Conservation (phyloP, 2,329 filamentous ascomycete species). For the Xylariales sp. region DNA sequence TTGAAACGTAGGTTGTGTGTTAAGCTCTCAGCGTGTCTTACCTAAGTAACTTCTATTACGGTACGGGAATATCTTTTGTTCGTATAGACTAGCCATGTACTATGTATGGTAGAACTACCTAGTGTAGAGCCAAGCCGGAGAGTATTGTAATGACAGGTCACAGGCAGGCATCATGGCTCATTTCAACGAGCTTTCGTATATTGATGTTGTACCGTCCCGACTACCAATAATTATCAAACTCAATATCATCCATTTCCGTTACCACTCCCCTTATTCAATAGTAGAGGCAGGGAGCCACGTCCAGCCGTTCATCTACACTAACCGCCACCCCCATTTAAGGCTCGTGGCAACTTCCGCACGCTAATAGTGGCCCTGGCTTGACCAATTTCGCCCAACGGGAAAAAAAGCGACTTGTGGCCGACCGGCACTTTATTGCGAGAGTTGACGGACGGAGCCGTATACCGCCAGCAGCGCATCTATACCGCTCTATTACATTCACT, state of each 20-base stretch:
- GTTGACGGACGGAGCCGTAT: too few species aligned
- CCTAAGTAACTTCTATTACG: too few species aligned
- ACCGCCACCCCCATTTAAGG: not conserved
- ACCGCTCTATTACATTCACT: too few species aligned
- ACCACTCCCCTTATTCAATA: not conserved
- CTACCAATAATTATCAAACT: not conserved
- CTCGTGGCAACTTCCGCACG: not conserved
- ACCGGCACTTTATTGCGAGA: not conserved
- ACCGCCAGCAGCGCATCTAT: too few species aligned
- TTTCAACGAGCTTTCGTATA: not conserved
- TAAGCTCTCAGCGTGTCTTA: too few species aligned
- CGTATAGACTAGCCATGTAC: too few species aligned
- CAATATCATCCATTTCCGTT: too few species aligned
- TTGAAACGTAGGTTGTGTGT: too few species aligned
- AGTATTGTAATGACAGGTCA: conserved; percentile 9
- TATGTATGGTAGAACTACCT: too few species aligned
- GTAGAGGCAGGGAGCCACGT: not conserved
- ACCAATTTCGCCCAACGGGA: not conserved
- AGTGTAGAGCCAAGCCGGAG: not conserved
- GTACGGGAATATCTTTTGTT: too few species aligned
- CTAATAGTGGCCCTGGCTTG: not conserved
- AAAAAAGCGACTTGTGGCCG: not conserved
- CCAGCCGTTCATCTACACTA: not conserved
- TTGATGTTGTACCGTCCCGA: not conserved
- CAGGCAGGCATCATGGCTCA: not conserved